phyloP scores from a whole-genome alignment of 2,329 filamentous ascomycete species.

The Myriangium duriaei region DNA sequence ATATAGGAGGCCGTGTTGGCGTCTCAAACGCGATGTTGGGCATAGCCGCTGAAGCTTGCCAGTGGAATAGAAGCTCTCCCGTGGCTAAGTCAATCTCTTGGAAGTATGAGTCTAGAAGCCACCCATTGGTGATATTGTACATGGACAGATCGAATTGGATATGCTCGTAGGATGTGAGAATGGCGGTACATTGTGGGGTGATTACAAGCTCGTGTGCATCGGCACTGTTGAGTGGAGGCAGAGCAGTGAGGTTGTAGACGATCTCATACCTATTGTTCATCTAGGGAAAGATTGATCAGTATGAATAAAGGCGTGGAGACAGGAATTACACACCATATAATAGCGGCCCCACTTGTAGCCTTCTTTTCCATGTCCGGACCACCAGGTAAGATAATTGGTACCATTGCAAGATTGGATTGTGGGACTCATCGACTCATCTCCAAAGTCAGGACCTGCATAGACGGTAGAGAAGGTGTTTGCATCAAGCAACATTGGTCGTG shows the following conservation, averaged over 20 bases:
- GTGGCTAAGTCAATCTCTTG: slow-evolving; percentile 33
- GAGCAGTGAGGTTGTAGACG: slow-evolving; percentile 19
- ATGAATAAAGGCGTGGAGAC: not conserved
- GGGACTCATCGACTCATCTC: not conserved
- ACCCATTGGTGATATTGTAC: slow-evolving; percentile 8
- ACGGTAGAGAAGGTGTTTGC: not conserved
- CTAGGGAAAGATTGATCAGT: not conserved
- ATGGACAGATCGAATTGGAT: not conserved
- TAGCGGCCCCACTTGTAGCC: slow-evolving; percentile 1
- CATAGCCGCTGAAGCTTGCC: slow-evolving; percentile 26
- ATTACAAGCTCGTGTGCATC: slow-evolving; percentile 33
- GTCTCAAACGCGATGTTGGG: not conserved
- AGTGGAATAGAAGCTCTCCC: slow-evolving; percentile 29
- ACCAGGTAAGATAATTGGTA: slow-evolving; percentile 6
- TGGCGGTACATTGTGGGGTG: slow-evolving; percentile 20
- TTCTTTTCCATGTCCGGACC: slow-evolving; percentile 2
- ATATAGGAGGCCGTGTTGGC: not conserved
- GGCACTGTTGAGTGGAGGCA: slow-evolving; percentile 25
- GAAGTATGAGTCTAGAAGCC: slow-evolving; percentile 28
- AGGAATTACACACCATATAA: not conserved
- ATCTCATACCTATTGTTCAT: slow-evolving; percentile 14
- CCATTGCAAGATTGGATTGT: slow-evolving; percentile 2
- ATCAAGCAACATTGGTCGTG: not conserved
- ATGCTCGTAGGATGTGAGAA: slow-evolving; percentile 9
- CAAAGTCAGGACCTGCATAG: not conserved